A percentile compares a stretch with the other conserved stretches of the same genome.
These are phyloP conservation scores for Phanerochaete sordida DNA, from an alignment of 768 basidiomycete species.

Conservation along the genomic window DNA sequence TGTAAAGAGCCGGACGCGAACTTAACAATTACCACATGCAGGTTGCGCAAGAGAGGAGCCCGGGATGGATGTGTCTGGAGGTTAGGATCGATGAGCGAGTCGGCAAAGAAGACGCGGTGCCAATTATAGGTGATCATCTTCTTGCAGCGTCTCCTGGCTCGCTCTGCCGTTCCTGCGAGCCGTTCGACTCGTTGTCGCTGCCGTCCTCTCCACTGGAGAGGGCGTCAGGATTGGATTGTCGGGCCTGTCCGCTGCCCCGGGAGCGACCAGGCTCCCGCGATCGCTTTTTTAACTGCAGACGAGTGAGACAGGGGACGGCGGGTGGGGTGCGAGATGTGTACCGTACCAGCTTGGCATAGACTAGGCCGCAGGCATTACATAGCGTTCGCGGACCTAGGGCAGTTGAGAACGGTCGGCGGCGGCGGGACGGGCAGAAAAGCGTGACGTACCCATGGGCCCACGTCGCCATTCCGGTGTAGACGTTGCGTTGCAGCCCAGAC, in stretches of 20 bases:
- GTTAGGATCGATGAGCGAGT: background rate
- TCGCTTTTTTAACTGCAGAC: slow-evolving; percentile 26
- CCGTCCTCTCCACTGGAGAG: slow-evolving; percentile 19
- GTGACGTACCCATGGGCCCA: slow-evolving; percentile 67
- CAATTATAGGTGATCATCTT: slow-evolving; percentile 6
- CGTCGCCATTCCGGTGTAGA: slow-evolving; percentile 87
- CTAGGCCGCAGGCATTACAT: slow-evolving; percentile 84
- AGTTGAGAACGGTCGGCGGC: slow-evolving; percentile 14
- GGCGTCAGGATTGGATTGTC: slow-evolving; percentile 14
- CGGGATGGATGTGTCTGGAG: background rate
- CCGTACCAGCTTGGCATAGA: slow-evolving; percentile 81
- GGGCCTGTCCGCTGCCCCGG: slow-evolving; percentile 13
- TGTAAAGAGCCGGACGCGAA: background rate
- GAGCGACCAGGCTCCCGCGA: slow-evolving; percentile 23
- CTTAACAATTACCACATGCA: slow-evolving; percentile 3
- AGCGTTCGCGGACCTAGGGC: slow-evolving; percentile 70
- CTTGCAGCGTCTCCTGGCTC: slow-evolving; percentile 17
- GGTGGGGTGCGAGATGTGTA: too few relatives aligned
- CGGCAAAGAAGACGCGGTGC: background rate
- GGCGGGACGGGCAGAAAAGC: background rate
- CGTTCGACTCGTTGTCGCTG: slow-evolving; percentile 30
- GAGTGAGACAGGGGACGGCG: background rate
- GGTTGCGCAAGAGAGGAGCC: background rate
- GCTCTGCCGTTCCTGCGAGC: slow-evolving; percentile 23
- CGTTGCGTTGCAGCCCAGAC: slow-evolving; percentile 78